Percentiles rank a stretch among this genome's conserved stretches.
Evolutionary conservation across 179 eudicot species (phyloP).

Genomic region (Sideroxylon spinosum): DNA sequence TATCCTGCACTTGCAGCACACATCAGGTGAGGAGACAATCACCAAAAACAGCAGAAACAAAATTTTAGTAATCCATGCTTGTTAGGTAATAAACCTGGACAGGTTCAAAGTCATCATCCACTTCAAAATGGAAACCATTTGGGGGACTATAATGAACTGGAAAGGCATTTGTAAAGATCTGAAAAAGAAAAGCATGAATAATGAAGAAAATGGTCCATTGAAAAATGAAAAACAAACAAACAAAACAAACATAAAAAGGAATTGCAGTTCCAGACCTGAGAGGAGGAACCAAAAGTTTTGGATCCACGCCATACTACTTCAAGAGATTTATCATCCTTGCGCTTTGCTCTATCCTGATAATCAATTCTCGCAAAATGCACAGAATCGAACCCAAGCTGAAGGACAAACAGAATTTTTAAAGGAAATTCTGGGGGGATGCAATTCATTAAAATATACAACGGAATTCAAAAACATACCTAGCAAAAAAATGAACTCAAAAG

Average conservation of each 20-base stretch:
- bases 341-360: slow-evolving; percentile 73
- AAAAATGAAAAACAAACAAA: not conserved
- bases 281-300: slow-evolving; percentile 74
- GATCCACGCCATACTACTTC: slow-evolving; percentile 96
- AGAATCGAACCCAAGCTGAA: slow-evolving; percentile 86
- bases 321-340: slow-evolving; percentile 66
- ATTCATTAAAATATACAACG: not conserved
- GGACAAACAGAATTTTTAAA: slow-evolving; percentile 12
- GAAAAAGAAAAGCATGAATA: slow-evolving; percentile 17
- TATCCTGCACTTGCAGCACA: slow-evolving; percentile 47
- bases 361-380: slow-evolving; percentile 91
- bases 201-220: not conserved
- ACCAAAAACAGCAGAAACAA: not conserved
- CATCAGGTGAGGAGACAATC: slow-evolving; percentile 7
- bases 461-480: no score
- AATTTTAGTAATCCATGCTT: not conserved
- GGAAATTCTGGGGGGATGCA: not conserved
- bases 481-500: not conserved
- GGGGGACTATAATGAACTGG: slow-evolving; percentile 83
- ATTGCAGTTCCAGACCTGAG: slow-evolving; percentile 50
- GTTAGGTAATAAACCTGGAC: slow-evolving; percentile 55
- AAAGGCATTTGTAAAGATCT: slow-evolving; percentile 82
- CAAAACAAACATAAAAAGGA: not conserved
- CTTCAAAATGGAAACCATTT: slow-evolving; percentile 69
- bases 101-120: slow-evolving; percentile 38